Percentiles rank a stretch among this genome's conserved stretches.
These are phyloP conservation scores for Candida dajiaensis DNA, from an alignment of 805 yeast species.

Conservation along the genomic window DNA sequence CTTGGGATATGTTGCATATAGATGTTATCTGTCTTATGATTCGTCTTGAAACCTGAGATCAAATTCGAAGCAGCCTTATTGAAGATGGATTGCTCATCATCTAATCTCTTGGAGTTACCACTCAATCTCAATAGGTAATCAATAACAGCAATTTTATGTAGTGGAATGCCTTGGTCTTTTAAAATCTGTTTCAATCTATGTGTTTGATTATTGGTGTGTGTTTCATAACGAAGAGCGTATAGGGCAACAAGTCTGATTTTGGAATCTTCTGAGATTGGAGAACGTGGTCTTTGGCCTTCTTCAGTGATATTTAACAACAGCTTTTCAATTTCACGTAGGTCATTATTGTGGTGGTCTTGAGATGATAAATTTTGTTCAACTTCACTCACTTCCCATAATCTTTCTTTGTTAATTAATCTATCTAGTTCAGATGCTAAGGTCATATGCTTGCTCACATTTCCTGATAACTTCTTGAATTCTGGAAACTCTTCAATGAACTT, in stretches of 20 bases:
- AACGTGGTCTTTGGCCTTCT: constrained; percentile 25
- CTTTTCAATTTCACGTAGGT: constrained; percentile 49
- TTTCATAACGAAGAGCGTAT: constrained; percentile 68
- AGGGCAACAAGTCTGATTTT: constrained; percentile 71
- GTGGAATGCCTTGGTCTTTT: constrained; percentile 28
- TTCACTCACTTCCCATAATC: constrained; percentile 84
- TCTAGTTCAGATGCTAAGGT: constrained; percentile 84
- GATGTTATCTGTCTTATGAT: constrained; percentile 52
- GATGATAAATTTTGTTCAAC: constrained; percentile 82
- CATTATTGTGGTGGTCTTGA: constrained; percentile 49
- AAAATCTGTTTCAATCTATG: constrained; percentile 33
- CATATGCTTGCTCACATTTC: constrained; percentile 89
- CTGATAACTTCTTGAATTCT: constrained; percentile 81
- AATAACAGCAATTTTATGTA: constrained; percentile 18
- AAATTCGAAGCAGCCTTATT: constrained; percentile 24
- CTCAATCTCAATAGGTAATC: constrained; percentile 39
- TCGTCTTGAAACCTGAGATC: constrained; percentile 30
- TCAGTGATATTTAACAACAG: constrained; percentile 36
- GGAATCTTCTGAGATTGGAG: constrained; percentile 41
- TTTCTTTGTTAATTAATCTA: constrained; percentile 52
- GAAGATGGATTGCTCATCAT: constrained; percentile 26
- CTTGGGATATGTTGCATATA: constrained; percentile 91
- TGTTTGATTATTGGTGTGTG: constrained; percentile 39
- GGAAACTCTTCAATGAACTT: constrained; percentile 89
- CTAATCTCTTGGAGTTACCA: constrained; percentile 38